phyloP scores from a whole-genome alignment of 2,329 filamentous ascomycete species.

The Ophiocordyceps camponoti-leonardi region DNA sequence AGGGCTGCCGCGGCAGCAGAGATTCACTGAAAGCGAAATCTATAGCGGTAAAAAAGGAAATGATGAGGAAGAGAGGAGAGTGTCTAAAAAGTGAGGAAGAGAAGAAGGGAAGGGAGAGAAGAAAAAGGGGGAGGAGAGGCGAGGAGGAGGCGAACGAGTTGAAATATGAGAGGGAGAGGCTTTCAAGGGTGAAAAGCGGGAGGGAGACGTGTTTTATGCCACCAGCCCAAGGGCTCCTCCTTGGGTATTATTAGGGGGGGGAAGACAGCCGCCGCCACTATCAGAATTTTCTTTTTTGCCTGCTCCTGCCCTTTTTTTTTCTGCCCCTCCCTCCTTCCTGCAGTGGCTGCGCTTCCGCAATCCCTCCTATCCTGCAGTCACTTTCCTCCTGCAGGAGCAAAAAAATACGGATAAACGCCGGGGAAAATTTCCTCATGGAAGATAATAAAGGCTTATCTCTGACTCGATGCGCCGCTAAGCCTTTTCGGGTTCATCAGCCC shows the following conservation, averaged over 20 bases:
- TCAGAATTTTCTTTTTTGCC: slow-evolving; percentile 6
- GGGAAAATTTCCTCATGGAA: neutral
- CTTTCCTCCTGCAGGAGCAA: too few species aligned
- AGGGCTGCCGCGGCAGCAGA: slow-evolving; percentile 15
- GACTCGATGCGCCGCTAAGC: slow-evolving; percentile 7
- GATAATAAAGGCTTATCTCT: slow-evolving; percentile 9
- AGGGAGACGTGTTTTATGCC: slow-evolving; percentile 1
- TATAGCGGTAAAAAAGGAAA: slow-evolving; percentile 11
- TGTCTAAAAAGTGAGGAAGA: slow-evolving; percentile 5
- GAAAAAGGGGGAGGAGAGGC: slow-evolving; percentile 9
- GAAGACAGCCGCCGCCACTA: neutral
- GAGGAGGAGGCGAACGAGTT: slow-evolving; percentile 1
- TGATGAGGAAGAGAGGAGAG: slow-evolving; percentile 19
- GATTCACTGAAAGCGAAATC: slow-evolving; percentile 11
- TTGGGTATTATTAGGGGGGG: neutral
- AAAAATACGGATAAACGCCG: too few species aligned
- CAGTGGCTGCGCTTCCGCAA: neutral
- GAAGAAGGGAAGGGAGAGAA: slow-evolving; percentile 11
- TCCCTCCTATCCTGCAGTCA: too few species aligned
- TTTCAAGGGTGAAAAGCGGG: slow-evolving; percentile 1
- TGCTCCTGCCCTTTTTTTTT: neutral
- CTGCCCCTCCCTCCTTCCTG: neutral
- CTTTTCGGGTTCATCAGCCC: slow-evolving; percentile 1
- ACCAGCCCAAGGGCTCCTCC: neutral
- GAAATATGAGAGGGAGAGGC: neutral